These are phyloP conservation scores for Capronia epimyces DNA, from an alignment of 2,329 filamentous ascomycete species.

Conservation along the genomic window DNA sequence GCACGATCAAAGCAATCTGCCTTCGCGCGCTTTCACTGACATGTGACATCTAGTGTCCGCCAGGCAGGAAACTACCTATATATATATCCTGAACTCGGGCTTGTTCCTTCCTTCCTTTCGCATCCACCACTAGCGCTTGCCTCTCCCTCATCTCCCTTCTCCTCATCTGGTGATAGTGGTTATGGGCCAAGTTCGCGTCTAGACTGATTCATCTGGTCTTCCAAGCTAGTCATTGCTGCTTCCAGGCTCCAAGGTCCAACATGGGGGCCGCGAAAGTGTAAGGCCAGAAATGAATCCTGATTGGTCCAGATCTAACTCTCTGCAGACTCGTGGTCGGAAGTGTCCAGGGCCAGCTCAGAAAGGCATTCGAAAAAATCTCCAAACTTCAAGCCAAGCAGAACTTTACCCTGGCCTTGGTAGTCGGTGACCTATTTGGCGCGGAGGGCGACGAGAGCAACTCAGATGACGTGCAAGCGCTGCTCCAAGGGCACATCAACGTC, in stretches of 20 bases:
- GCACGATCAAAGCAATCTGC: too few relatives aligned
- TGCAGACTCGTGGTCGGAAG: constrained; percentile 67
- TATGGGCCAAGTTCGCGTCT: too few relatives aligned
- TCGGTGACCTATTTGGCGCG: constrained; percentile 70
- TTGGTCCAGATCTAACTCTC: background rate
- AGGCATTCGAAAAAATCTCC: constrained; percentile 73
- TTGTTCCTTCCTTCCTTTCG: too few relatives aligned
- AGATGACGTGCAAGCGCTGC: constrained; percentile 58
- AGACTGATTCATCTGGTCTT: too few relatives aligned
- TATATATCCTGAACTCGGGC: too few relatives aligned
- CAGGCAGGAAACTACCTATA: too few relatives aligned
- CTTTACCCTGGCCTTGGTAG: constrained; percentile 79
- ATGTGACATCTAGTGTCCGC: too few relatives aligned
- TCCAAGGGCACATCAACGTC: constrained; percentile 66
- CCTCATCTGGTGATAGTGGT: too few relatives aligned
- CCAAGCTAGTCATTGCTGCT: background rate
- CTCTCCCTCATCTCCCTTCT: too few relatives aligned
- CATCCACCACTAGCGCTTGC: too few relatives aligned
- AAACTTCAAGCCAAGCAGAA: constrained; percentile 78
- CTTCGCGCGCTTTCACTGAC: too few relatives aligned
- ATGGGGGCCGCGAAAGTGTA: constrained; percentile 8
- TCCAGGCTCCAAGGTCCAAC: background rate
- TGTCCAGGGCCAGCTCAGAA: constrained; percentile 69
- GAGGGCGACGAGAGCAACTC: constrained; percentile 42
- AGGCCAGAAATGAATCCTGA: background rate